Evolutionary conservation across 176 grass and related monocot genomes (phyloP), one percentile per base, ranked within the genome.

Genomic region (Hsuehochloa calcarea): DNA sequence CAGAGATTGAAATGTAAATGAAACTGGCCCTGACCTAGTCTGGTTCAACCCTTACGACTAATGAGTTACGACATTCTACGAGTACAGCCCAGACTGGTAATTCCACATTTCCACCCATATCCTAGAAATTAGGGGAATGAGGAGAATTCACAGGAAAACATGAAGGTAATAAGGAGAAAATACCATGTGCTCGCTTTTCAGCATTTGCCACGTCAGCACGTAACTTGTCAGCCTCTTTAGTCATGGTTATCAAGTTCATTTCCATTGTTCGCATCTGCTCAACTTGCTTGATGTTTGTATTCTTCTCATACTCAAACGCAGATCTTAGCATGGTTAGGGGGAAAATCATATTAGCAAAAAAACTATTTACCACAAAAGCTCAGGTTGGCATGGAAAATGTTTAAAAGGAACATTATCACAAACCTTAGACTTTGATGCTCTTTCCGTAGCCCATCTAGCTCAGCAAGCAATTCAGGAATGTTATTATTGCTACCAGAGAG

Each of bases 201-300:
- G 90, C 85, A 82, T 90, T 92, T 68, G 79, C 64, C 70, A 99
- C 71, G 65, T 96, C 89, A 81, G 82, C 58, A 82, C 88, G 81
- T 66, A 99, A 85, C 70, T 92, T 99, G 65, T 94, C 91, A 66
- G 89, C 85, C 74, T 96, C 90, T 73, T 86, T 93, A 77, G 88
- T 89, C 91, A 99, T 94, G 41, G 91, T 94, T 38, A 91, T 91
- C 51, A 99, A 78, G 72, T 99, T 96, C 76, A 85, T 88, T 74
- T 99, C 96, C 89, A 99, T 94, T 60, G 86, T 89, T 62, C 85
- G 88, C 88, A 93, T 93, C 73, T 96, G 86, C 56, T 99, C 96
- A 44, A 91, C 91, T 86, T 88, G 89, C 80, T 96, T 91, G 79
- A 92, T 55, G 72, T 98, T 98, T 79, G 90, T 89, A 82, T 83